Base-by-base conservation (phyloP, 2,329 filamentous ascomycete species). In the Phoma sp. region DNA sequence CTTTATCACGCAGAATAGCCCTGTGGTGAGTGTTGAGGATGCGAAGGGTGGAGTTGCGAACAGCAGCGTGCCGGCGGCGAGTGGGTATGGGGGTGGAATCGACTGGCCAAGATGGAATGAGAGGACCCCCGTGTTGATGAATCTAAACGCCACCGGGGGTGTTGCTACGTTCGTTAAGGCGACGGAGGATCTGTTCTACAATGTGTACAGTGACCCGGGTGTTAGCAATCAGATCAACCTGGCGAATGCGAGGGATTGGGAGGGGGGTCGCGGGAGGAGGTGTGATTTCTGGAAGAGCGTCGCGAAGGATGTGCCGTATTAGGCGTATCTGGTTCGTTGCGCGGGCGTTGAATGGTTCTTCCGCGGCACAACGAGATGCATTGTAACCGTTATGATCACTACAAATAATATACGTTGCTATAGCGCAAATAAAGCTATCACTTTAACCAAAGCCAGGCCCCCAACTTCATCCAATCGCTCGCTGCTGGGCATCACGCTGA, bases 111-210 rank as follows among this genome's bases (percentile, higher is more conserved):
- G 47, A 29, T 72, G 68, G 66, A 53, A 57, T 10, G 54, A 59
- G 9, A 44, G 54, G 10, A 59, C 51, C 2, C 64, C 61, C 7
- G 27, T 47, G 14, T 47, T 73, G 33, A 42, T 72, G 43, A 69
- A 64, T 22, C 27, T 72, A 35, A 73, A 73, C 43, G 54, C 65
- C 10, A 73, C 70, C 7, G 69, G 69, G 11, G 70, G 69, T 1
- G 57, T 65, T 10, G 43, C 63, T 6, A 57, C 40, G 0, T 58
- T 59, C 18, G 18, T 59, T 0, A 51, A 64, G 22, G 55, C 62
- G 8, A 68, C 66, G 3, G 59, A 57, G 24, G 48, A 72, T 43
- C 38, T 73, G 30, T 53, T 67, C 43, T 71, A 71, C 35, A 62
- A 67, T 18, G 40, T 66, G 1, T 70, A 72, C 23, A 53, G 59